Base-by-base conservation (phyloP, 305 asterid species). In the Rubia balearica region DNA sequence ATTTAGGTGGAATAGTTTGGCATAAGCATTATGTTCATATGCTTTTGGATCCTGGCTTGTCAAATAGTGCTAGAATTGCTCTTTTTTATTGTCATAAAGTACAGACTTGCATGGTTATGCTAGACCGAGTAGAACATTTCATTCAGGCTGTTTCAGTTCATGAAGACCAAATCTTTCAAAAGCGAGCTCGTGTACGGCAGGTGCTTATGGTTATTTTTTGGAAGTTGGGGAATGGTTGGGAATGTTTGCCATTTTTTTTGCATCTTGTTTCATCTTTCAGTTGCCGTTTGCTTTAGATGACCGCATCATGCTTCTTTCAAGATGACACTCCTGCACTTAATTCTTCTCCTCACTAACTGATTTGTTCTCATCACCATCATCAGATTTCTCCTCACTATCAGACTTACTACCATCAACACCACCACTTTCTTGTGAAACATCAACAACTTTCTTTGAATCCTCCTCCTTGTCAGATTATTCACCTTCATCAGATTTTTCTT, bases 121-220 rank as follows among this genome's bases (percentile, higher is more conserved):
- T 91, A 83, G 97, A 91, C 83, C 87, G 96, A 66, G 97, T 87
- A 49, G 98, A 95, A 75, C 86, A 79, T 81, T 95, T 95, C 80
- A 86, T 91, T 83, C 92, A 95, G 87, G 91, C 97, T 67, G 96
- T 84, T 81, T 88, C 98, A 13, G 87, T 79, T 77, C 70, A 91
- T 76, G 97, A 91, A 82, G 96, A 95, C 75, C 91, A 88, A 84
- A 95, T 95, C n/a, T 95, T 95, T 68, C 96, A 73, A 80, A 95
- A 95, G 85, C 84, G 98, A 74, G 75, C 96, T 70, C 98, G 97
- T 69, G 77, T 90, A 71, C 94, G 89, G 79, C 90, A 88, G 96
- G 99, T 95, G 79, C 51, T 70, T 62, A 19, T 72, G 30, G 65
- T 30, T 45, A 60, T 76, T 68, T 36, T 8, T 67, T 30, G 33